Conservation (phyloP, 2,329 filamentous ascomycete genomes). For the Pleomassaria siparia region DNA sequence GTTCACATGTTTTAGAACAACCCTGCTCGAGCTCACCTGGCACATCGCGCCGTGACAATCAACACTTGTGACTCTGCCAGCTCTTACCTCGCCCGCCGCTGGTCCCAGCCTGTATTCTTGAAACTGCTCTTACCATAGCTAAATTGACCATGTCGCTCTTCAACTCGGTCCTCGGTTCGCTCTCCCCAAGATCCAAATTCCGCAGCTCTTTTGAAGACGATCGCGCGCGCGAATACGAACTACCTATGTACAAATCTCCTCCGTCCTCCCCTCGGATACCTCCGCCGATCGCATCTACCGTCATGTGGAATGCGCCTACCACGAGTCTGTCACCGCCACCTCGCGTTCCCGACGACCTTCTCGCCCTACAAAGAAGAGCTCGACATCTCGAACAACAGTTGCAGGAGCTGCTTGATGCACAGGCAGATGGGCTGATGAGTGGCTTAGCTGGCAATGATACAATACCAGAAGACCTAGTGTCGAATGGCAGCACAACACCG, state of each 20-base stretch:
- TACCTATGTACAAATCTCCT: constrained; percentile 35
- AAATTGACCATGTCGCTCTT: constrained; percentile 38
- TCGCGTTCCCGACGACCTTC: constrained; percentile 44
- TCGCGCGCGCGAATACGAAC: constrained; percentile 37
- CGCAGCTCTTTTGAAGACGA: constrained; percentile 39
- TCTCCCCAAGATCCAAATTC: constrained; percentile 37
- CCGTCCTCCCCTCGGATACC: constrained; percentile 35
- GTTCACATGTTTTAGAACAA: constrained; percentile 17
- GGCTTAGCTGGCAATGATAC: constrained; percentile 45
- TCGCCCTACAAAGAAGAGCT: constrained; percentile 55
- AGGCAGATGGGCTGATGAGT: constrained; percentile 59
- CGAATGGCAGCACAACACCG: constrained; percentile 54
- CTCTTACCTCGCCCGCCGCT: neutral
- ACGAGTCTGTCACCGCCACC: constrained; percentile 25
- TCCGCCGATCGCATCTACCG: constrained; percentile 34
- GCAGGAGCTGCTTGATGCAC: constrained; percentile 62
- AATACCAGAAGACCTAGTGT: constrained; percentile 45
- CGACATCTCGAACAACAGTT: constrained; percentile 59
- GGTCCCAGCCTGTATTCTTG: constrained; percentile 1
- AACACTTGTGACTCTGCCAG: constrained; percentile 9
- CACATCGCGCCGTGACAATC: constrained; percentile 12
- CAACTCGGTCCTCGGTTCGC: constrained; percentile 39
- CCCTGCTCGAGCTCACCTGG: constrained; percentile 19
- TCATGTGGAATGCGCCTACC: constrained; percentile 34
- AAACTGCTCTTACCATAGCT: neutral